Evolutionary conservation across 371 early-diverging fungal species (phyloP), one percentile per base, ranked within the genome.

Genomic region (Capillidium heterosporum): DNA sequence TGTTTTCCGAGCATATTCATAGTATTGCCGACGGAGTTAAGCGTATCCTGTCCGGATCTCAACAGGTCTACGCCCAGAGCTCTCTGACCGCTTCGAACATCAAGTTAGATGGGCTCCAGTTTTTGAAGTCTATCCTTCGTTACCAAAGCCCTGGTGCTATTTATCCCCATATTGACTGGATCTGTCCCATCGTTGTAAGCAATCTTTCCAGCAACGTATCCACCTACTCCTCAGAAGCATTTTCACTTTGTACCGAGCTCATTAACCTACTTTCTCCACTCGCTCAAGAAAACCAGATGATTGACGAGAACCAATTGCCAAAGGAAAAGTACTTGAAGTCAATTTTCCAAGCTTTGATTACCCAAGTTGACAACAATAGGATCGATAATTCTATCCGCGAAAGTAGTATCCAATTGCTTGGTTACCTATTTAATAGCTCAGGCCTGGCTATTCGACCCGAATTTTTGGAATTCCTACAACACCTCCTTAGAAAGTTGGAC

Each of bases 181-280:
- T 91, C 4, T 80, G 81, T 35, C 76, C 81, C 11, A 71, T 81
- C 19, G 71, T 87, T 41, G 74, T 85, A 27, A 60, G 68, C 11
- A 70, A 75, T 2, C 62, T 75, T 27, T 64, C 74, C 43, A 89
- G 89, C 63, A 77, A 75, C 46, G 87, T 85, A 62, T 88, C 87
- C 73, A 89, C 85, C 64, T 84, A 89, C 42, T 77, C 80, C 0
- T 74, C 85, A 0, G 89, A 87, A 56, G 85, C 89, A 0, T 70
- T 89, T 19, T 61, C 76, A 32, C 80, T 81, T 11, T 74, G 79
- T 47, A 74, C 76, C 55, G 83, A 84, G 48, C 65, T 89, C 10
- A 76, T 89, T 59, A 82, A 80, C 59, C 77, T 79, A 17, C 73
- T 88, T 43, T 79, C 85, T 8, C 84, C 87, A 26, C 74, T 86